A percentile compares a stretch with the other conserved stretches of the same genome.
These are phyloP conservation scores for Colletotrichum liaoningense DNA, from an alignment of 2,329 filamentous ascomycete genomes.

Conservation along the genomic window DNA sequence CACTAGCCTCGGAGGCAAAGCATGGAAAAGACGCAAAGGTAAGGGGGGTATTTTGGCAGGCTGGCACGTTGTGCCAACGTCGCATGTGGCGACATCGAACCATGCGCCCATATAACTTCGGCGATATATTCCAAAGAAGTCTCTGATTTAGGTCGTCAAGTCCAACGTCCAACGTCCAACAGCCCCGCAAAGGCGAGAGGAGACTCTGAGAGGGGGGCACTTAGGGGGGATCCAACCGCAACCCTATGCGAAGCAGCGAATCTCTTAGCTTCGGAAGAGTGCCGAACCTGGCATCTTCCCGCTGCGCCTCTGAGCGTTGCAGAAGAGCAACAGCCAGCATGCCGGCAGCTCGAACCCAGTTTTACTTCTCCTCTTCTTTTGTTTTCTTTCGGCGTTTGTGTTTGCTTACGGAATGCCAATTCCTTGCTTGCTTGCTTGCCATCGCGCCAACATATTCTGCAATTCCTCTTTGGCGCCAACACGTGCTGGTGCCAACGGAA, in stretches of 20 bases:
- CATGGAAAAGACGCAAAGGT: not conserved
- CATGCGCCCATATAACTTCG: slow-evolving; percentile 12
- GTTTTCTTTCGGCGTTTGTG: not conserved
- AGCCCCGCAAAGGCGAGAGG: not conserved
- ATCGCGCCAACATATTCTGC: not conserved
- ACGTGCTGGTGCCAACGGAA: slow-evolving; percentile 11
- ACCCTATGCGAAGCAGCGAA: not conserved
- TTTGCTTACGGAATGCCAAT: not conserved
- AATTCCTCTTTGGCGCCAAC: not conserved
- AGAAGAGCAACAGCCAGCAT: not conserved
- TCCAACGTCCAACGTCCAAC: not conserved
- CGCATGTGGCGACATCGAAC: slow-evolving; percentile 29
- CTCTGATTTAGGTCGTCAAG: not conserved
- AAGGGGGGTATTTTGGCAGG: not conserved
- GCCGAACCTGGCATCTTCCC: slow-evolving; percentile 21
- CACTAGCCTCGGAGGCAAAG: not conserved
- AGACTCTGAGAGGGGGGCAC: too few relatives aligned
- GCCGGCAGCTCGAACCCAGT: not conserved
- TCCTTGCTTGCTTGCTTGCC: not conserved
- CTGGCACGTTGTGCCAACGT: not conserved
- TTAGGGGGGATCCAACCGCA: not conserved
- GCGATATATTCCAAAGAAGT: not conserved
- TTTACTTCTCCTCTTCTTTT: not conserved
- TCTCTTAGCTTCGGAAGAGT: slow-evolving; percentile 26
- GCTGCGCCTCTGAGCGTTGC: slow-evolving; percentile 17